Base-by-base conservation (phyloP, 148 eudicot genomes). In the Arbutus unedo region DNA sequence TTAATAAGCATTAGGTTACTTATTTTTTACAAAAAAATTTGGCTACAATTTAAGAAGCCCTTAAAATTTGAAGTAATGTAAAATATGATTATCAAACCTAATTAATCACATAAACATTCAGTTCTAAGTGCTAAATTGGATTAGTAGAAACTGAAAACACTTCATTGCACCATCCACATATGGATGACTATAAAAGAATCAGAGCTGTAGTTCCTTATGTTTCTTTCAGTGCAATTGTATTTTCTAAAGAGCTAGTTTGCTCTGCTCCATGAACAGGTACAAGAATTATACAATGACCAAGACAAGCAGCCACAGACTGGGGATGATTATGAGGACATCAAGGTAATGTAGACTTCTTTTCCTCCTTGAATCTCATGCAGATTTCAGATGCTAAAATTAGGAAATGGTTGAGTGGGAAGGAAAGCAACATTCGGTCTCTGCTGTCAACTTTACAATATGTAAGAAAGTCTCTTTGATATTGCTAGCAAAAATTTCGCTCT, bases 381-480 rank as follows among this genome's bases (percentile, higher is more conserved):
- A 85, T 76, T 81, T 84, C 74, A 74, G 93, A 93, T 84, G 87
- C 86, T 76, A 93, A 92, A 79, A 84, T 95, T 80, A 84, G 56
- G 16, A 84, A 91, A 76, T 96, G 99, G 99, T 91, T 98, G 31
- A 85, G 82, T 74, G 99, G 98, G 77, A 96, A 92, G 91, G 94
- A 91, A 88, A 97, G 95, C 81, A 96, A 96, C 83, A 93, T 96
- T 73, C 93, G 98, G 6, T 92, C 99, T 45, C 82, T 96, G 49
- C 90, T 96, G 5, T 96, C 99, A 21, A 96, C 99, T 64, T 81
- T 96, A 85, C 99, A 94, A 90, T 90, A 88, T 84, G 99, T 96
- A 92, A 83, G 92, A 82, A 49, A 60, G 45, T 81, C 48, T 19
- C 6, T 79, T 45, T 10, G 16, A 66, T 66, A 66, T 38, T 48